A percentile compares a stretch with the other conserved stretches of the same genome.
Evolutionary conservation across 2,329 filamentous ascomycete genomes (phyloP).

Genomic region (Neodidymelliopsis sp.): DNA sequence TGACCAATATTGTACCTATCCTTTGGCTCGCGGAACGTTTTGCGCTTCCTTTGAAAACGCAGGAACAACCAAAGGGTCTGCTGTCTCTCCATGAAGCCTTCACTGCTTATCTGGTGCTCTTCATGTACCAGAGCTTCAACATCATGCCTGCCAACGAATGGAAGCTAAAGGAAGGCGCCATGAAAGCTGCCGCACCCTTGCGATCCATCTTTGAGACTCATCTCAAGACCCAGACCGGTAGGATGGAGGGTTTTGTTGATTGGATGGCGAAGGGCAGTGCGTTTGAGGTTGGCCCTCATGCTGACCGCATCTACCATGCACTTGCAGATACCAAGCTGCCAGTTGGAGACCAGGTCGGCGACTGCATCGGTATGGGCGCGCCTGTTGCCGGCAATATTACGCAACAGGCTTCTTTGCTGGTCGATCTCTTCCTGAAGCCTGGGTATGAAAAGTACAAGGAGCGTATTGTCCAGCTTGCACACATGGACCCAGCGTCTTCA

Average conservation of each 20-base stretch:
- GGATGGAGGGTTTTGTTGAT: conserved; percentile 61
- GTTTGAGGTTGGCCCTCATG: conserved; percentile 61
- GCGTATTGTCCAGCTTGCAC: conserved; percentile 59
- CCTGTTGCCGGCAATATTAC: conserved; percentile 61
- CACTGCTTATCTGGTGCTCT: conserved; percentile 68
- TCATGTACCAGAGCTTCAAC: conserved; percentile 65
- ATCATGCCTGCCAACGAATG: conserved; percentile 59
- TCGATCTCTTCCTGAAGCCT: conserved; percentile 60
- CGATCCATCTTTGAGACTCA: conserved; percentile 72
- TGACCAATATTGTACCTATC: conserved; percentile 72
- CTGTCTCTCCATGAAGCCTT: conserved; percentile 58
- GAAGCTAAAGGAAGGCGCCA: conserved; percentile 56
- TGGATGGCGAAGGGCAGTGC: conserved; percentile 58
- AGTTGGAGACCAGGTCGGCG: conserved; percentile 57
- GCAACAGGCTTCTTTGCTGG: conserved; percentile 61
- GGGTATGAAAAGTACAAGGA: conserved; percentile 61
- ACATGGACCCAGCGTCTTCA: conserved; percentile 57
- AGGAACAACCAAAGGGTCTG: conserved; percentile 65
- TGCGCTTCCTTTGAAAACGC: conserved; percentile 71
- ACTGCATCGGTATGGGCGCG: conserved; percentile 59
- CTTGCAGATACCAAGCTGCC: conserved; percentile 56
- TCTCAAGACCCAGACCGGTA: conserved; percentile 66
- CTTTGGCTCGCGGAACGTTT: conserved; percentile 70
- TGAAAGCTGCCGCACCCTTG: conserved; percentile 66
- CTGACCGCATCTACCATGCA: conserved; percentile 61